Evolutionary conservation across 2,329 filamentous ascomycete genomes (phyloP).

Genomic region (Cladosporium sp.): DNA sequence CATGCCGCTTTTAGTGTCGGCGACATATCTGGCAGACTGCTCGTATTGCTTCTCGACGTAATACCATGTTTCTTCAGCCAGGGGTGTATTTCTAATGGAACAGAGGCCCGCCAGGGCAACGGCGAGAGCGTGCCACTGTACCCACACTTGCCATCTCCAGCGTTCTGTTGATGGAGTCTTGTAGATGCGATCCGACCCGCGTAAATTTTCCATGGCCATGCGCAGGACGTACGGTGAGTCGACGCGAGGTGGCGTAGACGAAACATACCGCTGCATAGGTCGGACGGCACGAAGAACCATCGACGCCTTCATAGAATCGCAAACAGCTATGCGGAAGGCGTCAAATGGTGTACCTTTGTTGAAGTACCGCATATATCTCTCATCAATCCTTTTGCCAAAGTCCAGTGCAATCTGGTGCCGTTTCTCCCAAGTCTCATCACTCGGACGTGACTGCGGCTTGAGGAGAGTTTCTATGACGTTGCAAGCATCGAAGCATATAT

Average conservation of each 20-base stretch:
- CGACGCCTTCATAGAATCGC: conserved; percentile 22
- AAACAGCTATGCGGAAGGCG: conserved; percentile 20
- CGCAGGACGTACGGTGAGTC: conserved; percentile 30
- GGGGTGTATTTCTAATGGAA: conserved; percentile 42
- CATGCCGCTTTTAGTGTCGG: conserved; percentile 48
- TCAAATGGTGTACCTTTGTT: conserved; percentile 21
- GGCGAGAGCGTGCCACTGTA: conserved; percentile 54
- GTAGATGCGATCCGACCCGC: conserved; percentile 34
- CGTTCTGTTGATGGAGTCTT: conserved; percentile 35
- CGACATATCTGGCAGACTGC: conserved; percentile 43
- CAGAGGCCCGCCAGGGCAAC: conserved; percentile 53
- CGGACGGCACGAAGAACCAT: conserved; percentile 29
- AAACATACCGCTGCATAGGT: conserved; percentile 24
- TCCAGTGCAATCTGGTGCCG: conserved; percentile 27
- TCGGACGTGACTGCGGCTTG: conserved; percentile 1
- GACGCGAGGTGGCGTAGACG: conserved; percentile 25
- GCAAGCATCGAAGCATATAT: conserved; percentile 14
- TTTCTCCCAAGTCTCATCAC: conserved; percentile 25
- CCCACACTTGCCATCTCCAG: conserved; percentile 50
- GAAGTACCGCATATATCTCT: conserved; percentile 25
- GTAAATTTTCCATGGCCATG: conserved; percentile 44
- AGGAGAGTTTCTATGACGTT: conserved; percentile 1
- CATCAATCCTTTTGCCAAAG: conserved; percentile 20
- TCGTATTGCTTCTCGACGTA: conserved; percentile 46
- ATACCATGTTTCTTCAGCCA: conserved; percentile 49